phyloP scores from a whole-genome alignment of 441 rosid genomes.

The Arabidopsis hybrid region DNA sequence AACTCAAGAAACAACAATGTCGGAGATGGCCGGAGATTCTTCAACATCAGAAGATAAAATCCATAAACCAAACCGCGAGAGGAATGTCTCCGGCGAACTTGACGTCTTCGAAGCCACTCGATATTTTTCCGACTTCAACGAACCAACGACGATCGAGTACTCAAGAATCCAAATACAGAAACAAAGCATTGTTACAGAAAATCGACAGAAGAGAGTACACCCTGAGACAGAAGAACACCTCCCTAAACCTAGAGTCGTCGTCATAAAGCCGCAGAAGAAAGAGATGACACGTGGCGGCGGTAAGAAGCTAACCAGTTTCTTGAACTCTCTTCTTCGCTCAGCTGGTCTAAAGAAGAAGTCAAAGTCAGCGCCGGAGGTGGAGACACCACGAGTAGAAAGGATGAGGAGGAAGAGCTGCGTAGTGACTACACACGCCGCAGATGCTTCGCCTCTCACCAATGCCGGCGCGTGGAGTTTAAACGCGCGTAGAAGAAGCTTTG shows the following conservation, averaged over 20 bases:
- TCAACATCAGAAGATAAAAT: slow-evolving; percentile 50
- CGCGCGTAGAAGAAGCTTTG: slow-evolving; percentile 55
- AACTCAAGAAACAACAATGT: slow-evolving; percentile 35
- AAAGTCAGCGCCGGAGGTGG: slow-evolving; percentile 62
- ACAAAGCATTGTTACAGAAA: slow-evolving; percentile 49
- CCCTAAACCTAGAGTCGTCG: slow-evolving; percentile 71
- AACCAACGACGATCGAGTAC: slow-evolving; percentile 43
- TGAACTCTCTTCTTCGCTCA: slow-evolving; percentile 81
- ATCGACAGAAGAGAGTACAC: slow-evolving; percentile 55
- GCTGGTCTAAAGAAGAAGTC: slow-evolving; percentile 61
- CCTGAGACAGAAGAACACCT: slow-evolving; percentile 57
- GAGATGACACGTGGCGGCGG: slow-evolving; percentile 27
- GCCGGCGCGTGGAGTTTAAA: slow-evolving; percentile 62
- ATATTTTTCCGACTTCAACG: slow-evolving; percentile 81
- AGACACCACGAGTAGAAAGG: slow-evolving; percentile 68
- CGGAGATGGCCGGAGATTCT: slow-evolving; percentile 23
- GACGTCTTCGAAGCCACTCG: slow-evolving; percentile 88
- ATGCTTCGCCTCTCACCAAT: slow-evolving; percentile 60
- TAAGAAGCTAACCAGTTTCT: slow-evolving; percentile 71
- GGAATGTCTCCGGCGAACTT: slow-evolving; percentile 84
- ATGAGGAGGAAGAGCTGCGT: slow-evolving; percentile 71
- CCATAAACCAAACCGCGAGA: slow-evolving; percentile 52
- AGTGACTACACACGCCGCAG: slow-evolving; percentile 50
- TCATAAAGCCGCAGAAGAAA: slow-evolving; percentile 15
- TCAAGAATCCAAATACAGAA: slow-evolving; percentile 51